phyloP scores from a whole-genome alignment of 139 green algal species.

The Diplosphaera chodatii region DNA sequence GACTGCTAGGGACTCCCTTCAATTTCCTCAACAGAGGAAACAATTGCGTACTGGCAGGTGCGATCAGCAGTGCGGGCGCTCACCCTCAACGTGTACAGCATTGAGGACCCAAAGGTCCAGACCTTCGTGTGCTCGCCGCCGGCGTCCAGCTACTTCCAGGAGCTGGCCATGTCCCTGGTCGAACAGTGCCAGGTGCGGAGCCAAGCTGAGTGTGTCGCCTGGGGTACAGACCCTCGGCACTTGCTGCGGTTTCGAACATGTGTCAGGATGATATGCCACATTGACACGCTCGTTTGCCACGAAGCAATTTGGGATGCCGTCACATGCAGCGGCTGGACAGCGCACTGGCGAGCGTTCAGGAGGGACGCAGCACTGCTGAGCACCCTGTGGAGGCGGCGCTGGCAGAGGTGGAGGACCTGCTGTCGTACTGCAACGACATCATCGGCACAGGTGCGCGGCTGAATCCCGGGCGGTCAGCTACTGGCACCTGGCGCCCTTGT shows the following conservation, averaged over 20 bases:
- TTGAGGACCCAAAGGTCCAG: conserved; percentile 62
- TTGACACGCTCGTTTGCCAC: too few relatives aligned
- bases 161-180: conserved; percentile 56
- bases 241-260: too few relatives aligned
- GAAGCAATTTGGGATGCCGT: too few relatives aligned
- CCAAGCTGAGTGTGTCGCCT: too few relatives aligned
- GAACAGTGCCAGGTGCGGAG: conserved; percentile 75
- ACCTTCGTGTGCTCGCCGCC: conserved; percentile 53
- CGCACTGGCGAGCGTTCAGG: conserved; percentile 27
- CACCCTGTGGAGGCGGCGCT: conserved; percentile 69
- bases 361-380: conserved; percentile 23
- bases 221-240: too few relatives aligned
- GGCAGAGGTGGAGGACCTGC: conserved; percentile 86
- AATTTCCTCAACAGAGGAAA: too few relatives aligned
- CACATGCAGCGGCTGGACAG: conserved; percentile 38
- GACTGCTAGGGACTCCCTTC: too few relatives aligned
- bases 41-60: too few relatives aligned
- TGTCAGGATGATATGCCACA: too few relatives aligned
- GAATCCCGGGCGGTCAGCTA: too few relatives aligned
- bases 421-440: conserved; percentile 92
- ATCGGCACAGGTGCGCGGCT: conserved; percentile 50
- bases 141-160: conserved; percentile 52
- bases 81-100: conserved; percentile 90
- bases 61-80: conserved; percentile 91
- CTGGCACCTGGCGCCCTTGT: too few relatives aligned